Evolutionary conservation across 1,284 basidiomycete genomes (phyloP), one percentile per base, ranked within the genome.

Genomic region (Mycena sp.): DNA sequence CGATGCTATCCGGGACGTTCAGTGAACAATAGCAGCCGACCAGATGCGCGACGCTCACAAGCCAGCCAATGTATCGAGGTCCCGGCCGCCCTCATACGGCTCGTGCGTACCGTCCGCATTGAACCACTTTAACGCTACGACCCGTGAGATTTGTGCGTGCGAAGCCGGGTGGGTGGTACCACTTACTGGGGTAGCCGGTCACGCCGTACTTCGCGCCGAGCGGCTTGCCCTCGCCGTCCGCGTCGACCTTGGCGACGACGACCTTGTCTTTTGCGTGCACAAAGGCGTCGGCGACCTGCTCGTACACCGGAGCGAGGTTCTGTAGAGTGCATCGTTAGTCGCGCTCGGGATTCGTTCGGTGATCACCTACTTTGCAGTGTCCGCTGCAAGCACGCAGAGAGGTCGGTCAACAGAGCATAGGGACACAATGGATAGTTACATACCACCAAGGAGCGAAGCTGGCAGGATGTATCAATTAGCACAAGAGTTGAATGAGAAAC

Each of bases 181-280:
- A 77, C 77, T 64, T 57, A 95, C 94, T 97, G 7, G 96, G 96
- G 82, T 87, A 97, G 46, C 95, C 95, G 17, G 83, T 87, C 25
- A 98, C 90, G 19, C 85, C 94, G 72, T 87, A 95, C 76, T 90
- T 87, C 71, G 85, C 76, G 58, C 90, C 92, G 35, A 94, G 72
- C 1, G 86, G 81, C 72, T 88, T 90, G 67, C 95, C 94, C 43
- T 76, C 91, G 62, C 93, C 93, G 72, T 98, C 96, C 1, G 95
- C 96, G 71, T 98, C 95, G 6, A 97, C 91, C 76, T 98, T 98
- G 65, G 95, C 96, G 67, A 98, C 89, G 57, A 94, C 71, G 25
- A 98, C 92, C 74, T 92, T 93, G 76, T 94, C 88, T 72, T 91
- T 90, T 46, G 83, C 86, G 64, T 90, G 84, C 5, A 85, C 80